Evolutionary conservation across 2,329 filamentous ascomycete genomes (phyloP).

Genomic region (Pseudofabraea citricarpa): DNA sequence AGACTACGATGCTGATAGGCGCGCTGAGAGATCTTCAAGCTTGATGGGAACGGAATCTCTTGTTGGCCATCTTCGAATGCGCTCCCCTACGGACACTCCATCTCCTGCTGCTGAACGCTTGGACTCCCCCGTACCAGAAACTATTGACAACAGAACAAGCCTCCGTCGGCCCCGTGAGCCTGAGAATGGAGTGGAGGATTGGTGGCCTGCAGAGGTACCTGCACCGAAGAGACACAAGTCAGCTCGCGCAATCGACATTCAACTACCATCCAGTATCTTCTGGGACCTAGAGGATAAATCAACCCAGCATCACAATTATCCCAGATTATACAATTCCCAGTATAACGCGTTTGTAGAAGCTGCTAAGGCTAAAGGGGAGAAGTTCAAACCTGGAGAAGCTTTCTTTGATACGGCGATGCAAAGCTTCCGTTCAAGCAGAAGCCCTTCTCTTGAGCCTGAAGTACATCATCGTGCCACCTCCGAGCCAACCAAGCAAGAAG

Average conservation of each 20-base stretch:
- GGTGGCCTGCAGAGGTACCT: conserved; percentile 21
- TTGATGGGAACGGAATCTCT: conserved; percentile 27
- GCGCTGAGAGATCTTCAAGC: conserved; percentile 19
- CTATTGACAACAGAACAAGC: conserved; percentile 10
- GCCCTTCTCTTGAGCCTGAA: conserved; percentile 18
- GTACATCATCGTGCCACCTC: conserved; percentile 16
- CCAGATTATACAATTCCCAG: conserved; percentile 58
- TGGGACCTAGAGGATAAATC: conserved; percentile 49
- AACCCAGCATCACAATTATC: conserved; percentile 59
- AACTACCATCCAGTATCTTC: conserved; percentile 50
- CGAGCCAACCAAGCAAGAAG: conserved; percentile 19
- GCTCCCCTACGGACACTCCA: conserved; percentile 22
- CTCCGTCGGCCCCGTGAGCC: conserved; percentile 26
- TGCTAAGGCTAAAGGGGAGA: conserved; percentile 44
- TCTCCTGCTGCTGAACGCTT: conserved; percentile 10
- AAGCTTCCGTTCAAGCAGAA: conserved; percentile 20
- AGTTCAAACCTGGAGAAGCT: conserved; percentile 49
- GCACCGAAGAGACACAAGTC: conserved; percentile 47
- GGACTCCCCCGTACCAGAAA: conserved; percentile 4
- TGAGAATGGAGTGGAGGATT: conserved; percentile 16
- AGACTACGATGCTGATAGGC: conserved; percentile 5
- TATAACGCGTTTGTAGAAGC: conserved; percentile 50
- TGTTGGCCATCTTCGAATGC: conserved; percentile 26
- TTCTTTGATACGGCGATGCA: conserved; percentile 29
- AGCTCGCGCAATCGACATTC: conserved; percentile 52